Evolutionary conservation across 495 filamentous ascomycete species (phyloP).

Genomic region (Penicillium canescens): DNA sequence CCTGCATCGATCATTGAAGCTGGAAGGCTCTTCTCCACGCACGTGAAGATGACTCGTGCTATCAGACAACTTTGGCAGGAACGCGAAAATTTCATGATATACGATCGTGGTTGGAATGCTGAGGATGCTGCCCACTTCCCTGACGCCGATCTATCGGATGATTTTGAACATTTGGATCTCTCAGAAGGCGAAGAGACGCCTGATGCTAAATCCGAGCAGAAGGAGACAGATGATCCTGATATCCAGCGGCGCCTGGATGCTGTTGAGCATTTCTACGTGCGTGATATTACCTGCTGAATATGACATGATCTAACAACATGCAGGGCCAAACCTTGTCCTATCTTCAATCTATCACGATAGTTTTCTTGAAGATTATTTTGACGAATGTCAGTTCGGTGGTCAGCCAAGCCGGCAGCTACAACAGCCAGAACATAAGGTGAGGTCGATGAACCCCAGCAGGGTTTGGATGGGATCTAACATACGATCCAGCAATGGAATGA

Average conservation of each 20-base stretch:
- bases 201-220: conserved; percentile 33
- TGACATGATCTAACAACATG: conserved; percentile 2
- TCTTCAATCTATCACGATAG: conserved; percentile 91
- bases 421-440: conserved; percentile 41
- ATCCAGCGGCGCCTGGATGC: conserved; percentile 67
- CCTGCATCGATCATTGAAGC: conserved; percentile 92
- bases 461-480: conserved; percentile 4
- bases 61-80: conserved; percentile 95
- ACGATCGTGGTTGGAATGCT: conserved; percentile 82
- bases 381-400: conserved; percentile 72
- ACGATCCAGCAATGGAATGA: conserved; percentile 30
- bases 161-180: conserved; percentile 29
- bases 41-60: conserved; percentile 86
- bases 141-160: conserved; percentile 29
- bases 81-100: conserved; percentile 84
- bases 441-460: not conserved
- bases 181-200: conserved; percentile 27
- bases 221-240: conserved; percentile 57
- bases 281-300: conserved; percentile 27
- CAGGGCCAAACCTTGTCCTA: conserved; percentile 76
- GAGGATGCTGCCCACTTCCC: conserved; percentile 43
- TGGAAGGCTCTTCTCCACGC: conserved; percentile 84
- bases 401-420: conserved; percentile 51
- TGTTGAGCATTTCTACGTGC: conserved; percentile 83
- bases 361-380: conserved; percentile 82